Percentiles rank a stretch among this genome's conserved stretches.
These are phyloP conservation scores for Chalara sp. DNA, from an alignment of 2,329 filamentous ascomycete genomes.

Conservation along the genomic window DNA sequence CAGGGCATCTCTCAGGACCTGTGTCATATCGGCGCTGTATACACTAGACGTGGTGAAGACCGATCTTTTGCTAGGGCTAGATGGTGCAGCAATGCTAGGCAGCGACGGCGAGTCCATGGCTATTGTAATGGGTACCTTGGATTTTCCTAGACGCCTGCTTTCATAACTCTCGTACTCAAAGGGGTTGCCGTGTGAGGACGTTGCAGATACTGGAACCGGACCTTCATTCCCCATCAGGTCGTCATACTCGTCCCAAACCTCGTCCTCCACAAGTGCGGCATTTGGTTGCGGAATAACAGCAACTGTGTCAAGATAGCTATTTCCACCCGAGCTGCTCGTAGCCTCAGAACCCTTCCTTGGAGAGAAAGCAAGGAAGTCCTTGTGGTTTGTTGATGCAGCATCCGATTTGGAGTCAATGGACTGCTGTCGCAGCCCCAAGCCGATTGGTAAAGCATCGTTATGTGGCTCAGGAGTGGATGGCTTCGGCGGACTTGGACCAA, in stretches of 20 bases:
- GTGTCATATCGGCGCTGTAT: constrained; percentile 48
- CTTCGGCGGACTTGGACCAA: constrained; percentile 36
- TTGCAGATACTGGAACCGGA: constrained; percentile 42
- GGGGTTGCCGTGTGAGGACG: constrained; percentile 49
- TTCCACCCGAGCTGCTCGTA: constrained; percentile 53
- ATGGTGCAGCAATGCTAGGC: background rate
- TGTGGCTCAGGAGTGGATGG: constrained; percentile 15
- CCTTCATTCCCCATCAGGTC: constrained; percentile 66
- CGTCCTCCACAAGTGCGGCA: constrained; percentile 74
- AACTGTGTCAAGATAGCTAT: constrained; percentile 55
- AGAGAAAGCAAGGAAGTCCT: constrained; percentile 70
- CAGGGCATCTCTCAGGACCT: constrained; percentile 44
- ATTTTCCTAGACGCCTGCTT: constrained; percentile 16
- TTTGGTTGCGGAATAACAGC: constrained; percentile 57
- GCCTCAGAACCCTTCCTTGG: constrained; percentile 65
- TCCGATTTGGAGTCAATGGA: constrained; percentile 16
- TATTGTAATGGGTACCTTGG: constrained; percentile 15
- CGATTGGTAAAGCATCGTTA: background rate
- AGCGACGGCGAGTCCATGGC: constrained; percentile 13
- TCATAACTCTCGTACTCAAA: constrained; percentile 49
- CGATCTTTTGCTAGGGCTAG: constrained; percentile 7
- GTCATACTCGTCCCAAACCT: constrained; percentile 93
- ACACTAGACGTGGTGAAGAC: constrained; percentile 39
- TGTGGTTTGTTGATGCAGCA: constrained; percentile 14
- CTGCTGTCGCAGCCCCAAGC: constrained; percentile 7